Evolutionary conservation across 768 basidiomycete species (phyloP), one percentile per base, ranked within the genome.

Genomic region (Cystobasidium onofrii): DNA sequence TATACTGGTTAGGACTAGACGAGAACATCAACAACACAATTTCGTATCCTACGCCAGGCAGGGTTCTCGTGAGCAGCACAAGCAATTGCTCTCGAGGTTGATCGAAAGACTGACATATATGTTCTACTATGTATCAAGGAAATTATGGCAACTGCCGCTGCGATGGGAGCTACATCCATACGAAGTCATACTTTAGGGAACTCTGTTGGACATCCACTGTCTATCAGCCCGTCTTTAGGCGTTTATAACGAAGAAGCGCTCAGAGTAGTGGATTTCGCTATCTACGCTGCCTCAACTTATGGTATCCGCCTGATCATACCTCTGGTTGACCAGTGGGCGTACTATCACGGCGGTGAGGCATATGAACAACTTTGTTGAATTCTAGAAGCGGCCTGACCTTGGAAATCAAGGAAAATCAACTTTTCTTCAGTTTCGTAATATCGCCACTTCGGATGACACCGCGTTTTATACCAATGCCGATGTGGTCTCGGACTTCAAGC

Each of bases 141-240:
- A 46, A 73, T 73, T 3, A 77, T 79, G 75, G 78, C 77, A 2
- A 64, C 75, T 1, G 78, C 78, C 6, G 61, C 57, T 3, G 78
- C 70, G 1, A 79, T 79, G 78, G 78, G 78, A 6, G 78, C 78
- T 1, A 78, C 79, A 0, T 76, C 78, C 1, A 73, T 82, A 33
- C 79, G 81, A 29, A 76, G 78, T 4, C 79, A 80, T 29, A 80
- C 80, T 10, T 76, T 82, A 7, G 81, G 80, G 29, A 75, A 81
- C 12, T 79, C 78, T 6, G 74, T 79, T 36, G 81, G 81, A 1
- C 78, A 79, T 18, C 76, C 77, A 0, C 60, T 81, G 17, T 78
- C 80, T 18, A 64, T 82, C 76, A 77, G 79, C 72, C 79, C 80
- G 12, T 75, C 74, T 4, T 70, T 80, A 27, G 79, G 76, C 7